A percentile compares a stretch with the other conserved stretches of the same genome.
Evolutionary conservation across 805 yeast species (phyloP).

Genomic region (Blastobotrys mokoenaii): DNA sequence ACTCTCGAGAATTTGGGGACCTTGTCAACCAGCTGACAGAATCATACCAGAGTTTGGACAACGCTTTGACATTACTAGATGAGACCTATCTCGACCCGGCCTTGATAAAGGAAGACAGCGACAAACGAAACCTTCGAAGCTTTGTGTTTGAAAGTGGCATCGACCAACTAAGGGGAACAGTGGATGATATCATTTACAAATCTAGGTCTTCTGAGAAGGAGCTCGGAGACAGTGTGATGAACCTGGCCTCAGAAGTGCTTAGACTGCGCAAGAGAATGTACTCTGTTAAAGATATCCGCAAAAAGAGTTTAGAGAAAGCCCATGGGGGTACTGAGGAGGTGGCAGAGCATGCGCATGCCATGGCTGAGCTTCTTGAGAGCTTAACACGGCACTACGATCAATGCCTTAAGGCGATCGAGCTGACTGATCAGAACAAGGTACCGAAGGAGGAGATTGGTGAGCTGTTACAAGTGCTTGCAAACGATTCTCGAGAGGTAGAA

Average conservation of each 20-base stretch:
- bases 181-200: constrained; percentile 20
- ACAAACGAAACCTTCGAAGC: constrained; percentile 32
- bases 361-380: constrained; percentile 61
- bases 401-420: constrained; percentile 43
- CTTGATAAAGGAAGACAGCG: constrained; percentile 11
- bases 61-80: constrained; percentile 30
- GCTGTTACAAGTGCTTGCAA: constrained; percentile 44
- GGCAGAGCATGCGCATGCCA: constrained; percentile 47
- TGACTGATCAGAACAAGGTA: constrained; percentile 25
- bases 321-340: constrained; percentile 17
- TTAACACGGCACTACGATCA: constrained; percentile 80
- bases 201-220: constrained; percentile 16
- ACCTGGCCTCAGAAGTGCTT: constrained; percentile 23
- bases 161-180: neutral
- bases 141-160: constrained; percentile 39
- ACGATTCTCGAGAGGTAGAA: constrained; percentile 28
- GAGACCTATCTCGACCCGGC: constrained; percentile 31
- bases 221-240: constrained; percentile 23
- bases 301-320: constrained; percentile 21
- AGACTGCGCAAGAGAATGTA: constrained; percentile 14
- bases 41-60: constrained; percentile 26
- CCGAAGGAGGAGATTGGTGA: constrained; percentile 40
- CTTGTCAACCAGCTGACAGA: constrained; percentile 20
- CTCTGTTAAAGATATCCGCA: constrained; percentile 14
- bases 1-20: constrained; percentile 14